phyloP scores from a whole-genome alignment of 176 grass and related monocot genomes.

The Musa itinerans region DNA sequence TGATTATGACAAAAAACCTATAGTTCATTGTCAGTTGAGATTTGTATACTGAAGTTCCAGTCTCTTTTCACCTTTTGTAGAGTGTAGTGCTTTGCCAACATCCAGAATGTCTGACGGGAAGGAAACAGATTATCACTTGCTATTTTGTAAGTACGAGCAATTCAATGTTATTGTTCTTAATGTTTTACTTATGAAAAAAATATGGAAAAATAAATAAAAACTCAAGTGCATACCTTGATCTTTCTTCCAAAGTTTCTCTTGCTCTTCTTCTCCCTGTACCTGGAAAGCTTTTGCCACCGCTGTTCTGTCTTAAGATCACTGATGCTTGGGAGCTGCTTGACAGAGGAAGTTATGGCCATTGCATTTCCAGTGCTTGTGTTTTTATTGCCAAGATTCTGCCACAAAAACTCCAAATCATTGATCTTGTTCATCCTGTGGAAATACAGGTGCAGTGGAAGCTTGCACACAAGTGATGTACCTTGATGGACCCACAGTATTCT shows the following conservation, averaged over 20 bases:
- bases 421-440: not conserved
- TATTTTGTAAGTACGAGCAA: not conserved
- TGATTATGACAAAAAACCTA: too few species aligned
- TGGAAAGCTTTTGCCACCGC: constrained; percentile 85
- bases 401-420: not conserved
- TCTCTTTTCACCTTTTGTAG: not conserved
- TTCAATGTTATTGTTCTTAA: not conserved
- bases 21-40: too few species aligned
- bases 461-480: not conserved
- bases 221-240: constrained; percentile 59
- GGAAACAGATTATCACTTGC: not conserved
- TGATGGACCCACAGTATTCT: not conserved
- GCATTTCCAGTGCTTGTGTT: constrained; percentile 38
- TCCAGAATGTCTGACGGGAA: not conserved
- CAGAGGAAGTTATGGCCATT: constrained; percentile 24
- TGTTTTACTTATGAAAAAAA: too few species aligned
- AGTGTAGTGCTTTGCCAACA: not conserved
- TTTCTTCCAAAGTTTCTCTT: constrained; percentile 94
- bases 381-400: constrained; percentile 67
- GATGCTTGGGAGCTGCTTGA: constrained; percentile 60
- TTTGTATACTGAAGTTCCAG: too few species aligned
- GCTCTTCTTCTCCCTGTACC: constrained; percentile 95
- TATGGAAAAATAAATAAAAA: not conserved
- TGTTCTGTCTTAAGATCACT: constrained; percentile 74
- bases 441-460: not conserved